phyloP scores from a whole-genome alignment of 1,139 yeast species.

The Nadsonia starkeyi-henricii region DNA sequence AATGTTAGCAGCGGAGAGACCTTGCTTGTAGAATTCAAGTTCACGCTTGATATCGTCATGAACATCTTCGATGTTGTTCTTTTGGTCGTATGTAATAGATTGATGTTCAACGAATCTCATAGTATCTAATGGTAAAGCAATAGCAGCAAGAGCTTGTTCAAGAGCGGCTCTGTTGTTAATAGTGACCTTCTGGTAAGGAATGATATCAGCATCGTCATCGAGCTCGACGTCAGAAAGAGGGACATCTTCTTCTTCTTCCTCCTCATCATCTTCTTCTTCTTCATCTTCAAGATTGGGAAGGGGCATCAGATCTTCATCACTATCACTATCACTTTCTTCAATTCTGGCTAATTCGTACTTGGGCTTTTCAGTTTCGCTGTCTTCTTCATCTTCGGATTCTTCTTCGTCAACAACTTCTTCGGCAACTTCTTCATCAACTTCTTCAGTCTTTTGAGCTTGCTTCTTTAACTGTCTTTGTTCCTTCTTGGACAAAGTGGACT shows the following conservation, averaged over 20 bases:
- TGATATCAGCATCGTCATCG: slow-evolving; percentile 76
- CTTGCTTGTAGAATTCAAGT: slow-evolving; percentile 79
- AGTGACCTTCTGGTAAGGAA: slow-evolving; percentile 82
- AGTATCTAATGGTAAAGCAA: slow-evolving; percentile 27
- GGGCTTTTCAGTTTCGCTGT: slow-evolving; percentile 14
- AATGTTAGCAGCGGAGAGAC: slow-evolving; percentile 64
- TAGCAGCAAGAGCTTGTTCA: slow-evolving; percentile 19
- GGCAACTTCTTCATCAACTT: slow-evolving; percentile 12
- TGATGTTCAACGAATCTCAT: slow-evolving; percentile 77
- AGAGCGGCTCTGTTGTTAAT: slow-evolving; percentile 29
- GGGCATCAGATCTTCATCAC: slow-evolving; percentile 15
- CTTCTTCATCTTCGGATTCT: slow-evolving; percentile 16
- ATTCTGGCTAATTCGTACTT: slow-evolving; percentile 11
- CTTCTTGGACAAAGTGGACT: slow-evolving; percentile 17
- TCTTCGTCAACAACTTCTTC: slow-evolving; percentile 12
- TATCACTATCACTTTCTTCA: slow-evolving; percentile 10
- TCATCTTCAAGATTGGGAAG: slow-evolving; percentile 19
- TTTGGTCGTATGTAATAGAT: slow-evolving; percentile 53
- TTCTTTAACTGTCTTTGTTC: slow-evolving; percentile 14
- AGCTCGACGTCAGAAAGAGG: slow-evolving; percentile 56
- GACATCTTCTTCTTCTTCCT: slow-evolving; percentile 38
- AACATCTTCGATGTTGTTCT: slow-evolving; percentile 38
- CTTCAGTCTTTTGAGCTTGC: slow-evolving; percentile 10
- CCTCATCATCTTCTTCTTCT: slow-evolving; percentile 26
- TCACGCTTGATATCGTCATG: slow-evolving; percentile 91